Evolutionary conservation across 192 early-diverging fungal species (phyloP).

Genomic region (Rhizophlyctis rosea): DNA sequence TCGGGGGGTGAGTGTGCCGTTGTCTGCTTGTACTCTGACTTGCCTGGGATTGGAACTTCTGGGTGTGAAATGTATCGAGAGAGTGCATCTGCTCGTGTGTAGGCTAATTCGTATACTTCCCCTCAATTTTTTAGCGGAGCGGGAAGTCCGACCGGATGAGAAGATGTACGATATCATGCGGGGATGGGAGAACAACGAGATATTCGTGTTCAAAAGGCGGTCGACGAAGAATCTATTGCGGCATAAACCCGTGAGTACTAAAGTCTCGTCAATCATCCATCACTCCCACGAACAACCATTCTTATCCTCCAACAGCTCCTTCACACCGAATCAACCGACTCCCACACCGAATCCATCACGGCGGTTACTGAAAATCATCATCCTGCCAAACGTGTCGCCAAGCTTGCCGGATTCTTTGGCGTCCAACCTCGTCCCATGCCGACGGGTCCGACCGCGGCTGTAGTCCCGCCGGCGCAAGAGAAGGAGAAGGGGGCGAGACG

Average conservation of each 20-base stretch:
- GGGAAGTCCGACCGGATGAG: constrained; percentile 28
- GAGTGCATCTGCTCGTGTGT: constrained; percentile 11
- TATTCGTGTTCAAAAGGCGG: constrained; percentile 44
- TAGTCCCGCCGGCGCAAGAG: too few relatives aligned
- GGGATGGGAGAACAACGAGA: constrained; percentile 30
- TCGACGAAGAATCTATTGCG: constrained; percentile 20
- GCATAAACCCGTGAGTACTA: constrained; percentile 11
- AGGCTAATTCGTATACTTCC: neutral
- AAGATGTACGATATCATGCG: constrained; percentile 40
- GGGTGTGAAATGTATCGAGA: constrained; percentile 3
- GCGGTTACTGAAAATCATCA: too few relatives aligned
- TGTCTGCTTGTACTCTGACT: neutral
- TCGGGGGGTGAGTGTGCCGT: constrained; percentile 19
- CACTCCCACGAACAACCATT: too few relatives aligned
- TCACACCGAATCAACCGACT: too few relatives aligned
- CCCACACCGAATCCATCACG: too few relatives aligned
- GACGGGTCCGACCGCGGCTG: neutral
- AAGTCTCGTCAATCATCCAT: constrained; percentile 2
- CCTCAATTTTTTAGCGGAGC: constrained; percentile 6
- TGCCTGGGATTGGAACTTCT: neutral
- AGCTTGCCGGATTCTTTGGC: constrained; percentile 46
- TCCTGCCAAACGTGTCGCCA: constrained; percentile 23
- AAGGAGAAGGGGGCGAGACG: too few relatives aligned
- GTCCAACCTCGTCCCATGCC: constrained; percentile 20
- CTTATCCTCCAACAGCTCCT: too few relatives aligned